Base-by-base conservation (phyloP, 495 filamentous ascomycete genomes). In the Pseudotulostoma volvatum region DNA sequence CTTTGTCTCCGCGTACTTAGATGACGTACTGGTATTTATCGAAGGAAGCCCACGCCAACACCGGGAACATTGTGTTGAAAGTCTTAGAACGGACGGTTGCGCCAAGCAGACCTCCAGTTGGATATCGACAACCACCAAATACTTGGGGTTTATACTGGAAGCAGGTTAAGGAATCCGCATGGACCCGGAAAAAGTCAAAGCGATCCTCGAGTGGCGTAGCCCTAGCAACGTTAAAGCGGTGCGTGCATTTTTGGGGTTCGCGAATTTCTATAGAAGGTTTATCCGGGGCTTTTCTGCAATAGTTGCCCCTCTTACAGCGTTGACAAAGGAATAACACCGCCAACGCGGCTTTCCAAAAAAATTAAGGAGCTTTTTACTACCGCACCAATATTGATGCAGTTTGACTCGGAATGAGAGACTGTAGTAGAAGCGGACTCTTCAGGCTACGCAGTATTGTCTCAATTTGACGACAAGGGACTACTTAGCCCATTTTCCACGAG, bases 261-360 rank as follows among this genome's bases (percentile, higher is more conserved):
- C 38, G 9, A 61, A 61, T 44, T 61, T 62, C 44, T 61, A 59
- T 33, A 16, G 39, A 30, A 3, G 19, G 8, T 61, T 61, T 41
- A 53, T 61, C 33, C 38, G 41, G 9, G 33, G 43, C 14, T 61
- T 44, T 40, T 39, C 41, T 11, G 19, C 33, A 5, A 36, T 49
- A 18, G 36, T 44, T 18, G 14, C 28, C 33, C 44, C 45, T 3
- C 43, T 49, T 0, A 52, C 33, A 0, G 19, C 31, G 41, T 35
- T 45, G 0, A 45, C 32, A 11, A 39, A 44, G 30, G 28, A 41
- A 79, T 32, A 69, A 81, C 30, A 72, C 78, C 15, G 64, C 79
- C 38, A 79, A 86, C 47, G 60, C 59, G 23, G 75, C 83, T 47
- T 78, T 80, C 38, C 73, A n/a, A 84, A 34, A 66, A 73, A 9